Base-by-base conservation (phyloP, 345 rosid species). In the Fremontodendron californicum region DNA sequence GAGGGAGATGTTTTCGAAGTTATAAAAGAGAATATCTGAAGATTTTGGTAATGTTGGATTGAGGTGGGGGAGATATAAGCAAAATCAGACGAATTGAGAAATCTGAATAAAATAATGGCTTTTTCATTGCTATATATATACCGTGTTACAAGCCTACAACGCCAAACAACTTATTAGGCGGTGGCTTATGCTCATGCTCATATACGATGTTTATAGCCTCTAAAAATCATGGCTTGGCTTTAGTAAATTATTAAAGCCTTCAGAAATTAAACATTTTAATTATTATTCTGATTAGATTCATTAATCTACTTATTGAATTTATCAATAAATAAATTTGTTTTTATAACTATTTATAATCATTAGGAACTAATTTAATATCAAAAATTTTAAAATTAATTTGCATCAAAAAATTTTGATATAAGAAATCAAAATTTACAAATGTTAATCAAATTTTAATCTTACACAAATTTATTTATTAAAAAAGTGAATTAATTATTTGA, bases 31-130 rank as follows among this genome's bases (percentile, higher is more conserved):
- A 65, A 52, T 9, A 33, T 75, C 16, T 54, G 21, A 65, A 21
- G 78, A 40, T 52, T 75, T 63, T 74, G 70, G 49, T 18, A 45
- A 33, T 31, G 78, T 33, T 48, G 42, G 31, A 4, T 31, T 35
- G 45, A 3, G 10, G 27, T 7, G 60, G 13, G 2, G 45, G 31
- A 31, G 58, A 21, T 43, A 60, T 74, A 63, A 42, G 51, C 42
- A 37, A 61, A 6, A 21, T 66, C 54, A 61, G 49, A 52, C 21
- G 49, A 35, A 21, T 42, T 40, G 66, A 39, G 67, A 58, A 57
- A 16, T 35, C 37, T 23, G 33, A 73, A 52, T 51, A 73, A 21
- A 73, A 73, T 73, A 73, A 51, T 73, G 35, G 31, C 55, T 48
- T 31, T 46, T 46, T 46, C 54, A 25, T 42, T 15, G 70, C 55